Evolutionary conservation across 352 stramenopile species (phyloP).

Genomic region (Globisporangium nodosum): DNA sequence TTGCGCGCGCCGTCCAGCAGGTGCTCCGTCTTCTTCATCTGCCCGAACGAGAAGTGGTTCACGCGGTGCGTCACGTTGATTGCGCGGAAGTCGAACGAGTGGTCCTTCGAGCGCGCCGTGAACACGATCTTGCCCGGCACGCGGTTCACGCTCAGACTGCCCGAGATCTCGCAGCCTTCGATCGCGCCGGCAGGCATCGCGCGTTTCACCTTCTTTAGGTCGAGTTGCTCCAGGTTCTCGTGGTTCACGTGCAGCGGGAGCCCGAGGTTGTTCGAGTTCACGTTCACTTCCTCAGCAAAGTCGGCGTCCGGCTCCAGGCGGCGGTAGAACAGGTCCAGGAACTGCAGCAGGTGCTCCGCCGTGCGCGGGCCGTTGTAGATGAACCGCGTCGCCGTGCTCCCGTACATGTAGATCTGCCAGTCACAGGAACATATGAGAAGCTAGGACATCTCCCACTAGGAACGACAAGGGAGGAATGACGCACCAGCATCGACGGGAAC

Average conservation of each 20-base stretch:
- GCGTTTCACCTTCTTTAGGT: slow-evolving; percentile 43
- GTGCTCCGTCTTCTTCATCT: slow-evolving; percentile 60
- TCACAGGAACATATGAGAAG: neutral
- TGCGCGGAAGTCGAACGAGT: slow-evolving; percentile 55
- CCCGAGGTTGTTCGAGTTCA: slow-evolving; percentile 36
- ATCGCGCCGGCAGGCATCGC: slow-evolving; percentile 25
- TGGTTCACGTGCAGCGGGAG: slow-evolving; percentile 54
- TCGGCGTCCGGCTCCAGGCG: slow-evolving; percentile 72
- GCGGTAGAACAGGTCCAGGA: slow-evolving; percentile 80
- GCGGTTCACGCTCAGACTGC: slow-evolving; percentile 72
- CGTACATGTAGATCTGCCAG: slow-evolving; percentile 78
- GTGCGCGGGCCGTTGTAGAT: slow-evolving; percentile 81
- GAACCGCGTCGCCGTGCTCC: slow-evolving; percentile 65
- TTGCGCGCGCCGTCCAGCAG: slow-evolving; percentile 36
- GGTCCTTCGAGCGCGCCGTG: slow-evolving; percentile 56
- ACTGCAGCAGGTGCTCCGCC: slow-evolving; percentile 67
- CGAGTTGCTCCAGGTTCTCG: slow-evolving; percentile 42
- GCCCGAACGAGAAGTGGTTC: slow-evolving; percentile 85
- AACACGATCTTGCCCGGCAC: slow-evolving; percentile 69
- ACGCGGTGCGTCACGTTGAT: slow-evolving; percentile 68
- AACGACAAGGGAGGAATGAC: neutral
- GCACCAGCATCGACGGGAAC: slow-evolving; percentile 77
- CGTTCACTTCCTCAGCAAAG: slow-evolving; percentile 75
- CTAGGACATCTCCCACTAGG: neutral
- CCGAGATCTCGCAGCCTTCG: slow-evolving; percentile 76